A percentile compares a stretch with the other conserved stretches of the same genome.
These are phyloP conservation scores for Gentiana dahurica DNA, from an alignment of 257 asterid species.

Conservation along the genomic window DNA sequence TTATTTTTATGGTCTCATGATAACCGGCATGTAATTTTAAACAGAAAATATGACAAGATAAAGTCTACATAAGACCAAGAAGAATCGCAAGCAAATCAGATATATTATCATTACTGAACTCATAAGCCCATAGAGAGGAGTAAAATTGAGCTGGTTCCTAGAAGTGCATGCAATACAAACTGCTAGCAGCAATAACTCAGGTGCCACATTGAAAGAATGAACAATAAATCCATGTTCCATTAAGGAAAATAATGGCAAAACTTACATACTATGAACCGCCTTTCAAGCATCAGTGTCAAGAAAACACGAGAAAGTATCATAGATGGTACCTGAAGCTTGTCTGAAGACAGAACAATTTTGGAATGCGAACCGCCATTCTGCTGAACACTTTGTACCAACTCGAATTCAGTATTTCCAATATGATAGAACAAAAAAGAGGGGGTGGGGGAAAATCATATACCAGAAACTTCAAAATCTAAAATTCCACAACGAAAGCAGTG, in stretches of 20 bases:
- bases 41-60: neutral
- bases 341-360: slow-evolving; percentile 92
- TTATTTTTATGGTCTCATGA: too few relatives aligned
- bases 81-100: too few relatives aligned
- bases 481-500: too few relatives aligned
- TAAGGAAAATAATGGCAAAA: neutral
- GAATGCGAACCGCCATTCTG: slow-evolving; percentile 77
- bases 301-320: neutral
- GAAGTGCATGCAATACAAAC: neutral
- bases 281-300: neutral
- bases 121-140: too few relatives aligned
- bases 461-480: too few relatives aligned
- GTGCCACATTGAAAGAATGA: neutral
- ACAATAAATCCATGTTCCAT: neutral
- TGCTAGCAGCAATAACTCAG: neutral
- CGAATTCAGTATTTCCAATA: slow-evolving; percentile 70
- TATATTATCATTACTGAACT: too few relatives aligned
- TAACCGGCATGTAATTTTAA: neutral
- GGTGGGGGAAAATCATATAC: too few relatives aligned
- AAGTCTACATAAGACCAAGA: too few relatives aligned
- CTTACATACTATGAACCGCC: neutral
- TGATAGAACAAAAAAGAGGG: too few relatives aligned
- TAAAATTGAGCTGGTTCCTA: neutral
- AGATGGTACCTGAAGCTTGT: slow-evolving; percentile 77
- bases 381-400: slow-evolving; percentile 60